A percentile compares a stretch with the other conserved stretches of the same genome.
Evolutionary conservation across 225 moss, liverwort and hornwort genomes (phyloP).

Genomic region (Ulota crispa): DNA sequence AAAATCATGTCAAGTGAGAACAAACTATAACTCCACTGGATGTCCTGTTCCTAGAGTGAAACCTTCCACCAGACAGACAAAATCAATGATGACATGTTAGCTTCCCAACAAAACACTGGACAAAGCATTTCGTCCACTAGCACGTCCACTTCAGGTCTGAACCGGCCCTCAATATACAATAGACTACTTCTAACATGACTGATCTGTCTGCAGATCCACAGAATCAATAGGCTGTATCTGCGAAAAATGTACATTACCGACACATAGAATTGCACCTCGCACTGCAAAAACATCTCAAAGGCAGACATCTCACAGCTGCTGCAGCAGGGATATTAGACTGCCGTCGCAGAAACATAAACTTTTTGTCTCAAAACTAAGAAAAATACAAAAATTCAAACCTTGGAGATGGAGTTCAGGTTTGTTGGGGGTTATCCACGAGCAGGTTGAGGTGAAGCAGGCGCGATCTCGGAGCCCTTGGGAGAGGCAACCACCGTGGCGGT

Average conservation of each 20-base stretch:
- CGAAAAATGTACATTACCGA: background rate
- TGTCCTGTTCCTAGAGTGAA: no score
- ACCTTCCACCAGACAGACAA: no score
- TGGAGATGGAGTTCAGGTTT: no score
- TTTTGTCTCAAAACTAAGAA: background rate
- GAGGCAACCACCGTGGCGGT: background rate
- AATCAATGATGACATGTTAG: no score
- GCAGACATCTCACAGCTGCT: no score
- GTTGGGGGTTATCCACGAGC: background rate
- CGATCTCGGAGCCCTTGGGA: conserved; percentile 41
- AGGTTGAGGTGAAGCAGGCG: conserved; percentile 46
- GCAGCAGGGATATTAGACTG: background rate
- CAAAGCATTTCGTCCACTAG: no score
- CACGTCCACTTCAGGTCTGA: no score
- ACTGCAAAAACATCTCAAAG: background rate
- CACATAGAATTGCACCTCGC: background rate
- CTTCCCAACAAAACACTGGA: no score
- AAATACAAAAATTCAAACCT: no score
- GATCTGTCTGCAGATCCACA: conserved; percentile 19
- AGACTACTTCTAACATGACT: background rate
- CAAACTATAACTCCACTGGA: no score
- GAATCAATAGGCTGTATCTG: conserved; percentile 13
- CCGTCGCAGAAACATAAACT: background rate
- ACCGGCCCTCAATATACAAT: conserved; percentile 9
- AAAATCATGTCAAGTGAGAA: no score